Percentiles rank a stretch among this genome's conserved stretches.
These are phyloP conservation scores for Evernia prunastri DNA, from an alignment of 495 filamentous ascomycete genomes.

Conservation along the genomic window DNA sequence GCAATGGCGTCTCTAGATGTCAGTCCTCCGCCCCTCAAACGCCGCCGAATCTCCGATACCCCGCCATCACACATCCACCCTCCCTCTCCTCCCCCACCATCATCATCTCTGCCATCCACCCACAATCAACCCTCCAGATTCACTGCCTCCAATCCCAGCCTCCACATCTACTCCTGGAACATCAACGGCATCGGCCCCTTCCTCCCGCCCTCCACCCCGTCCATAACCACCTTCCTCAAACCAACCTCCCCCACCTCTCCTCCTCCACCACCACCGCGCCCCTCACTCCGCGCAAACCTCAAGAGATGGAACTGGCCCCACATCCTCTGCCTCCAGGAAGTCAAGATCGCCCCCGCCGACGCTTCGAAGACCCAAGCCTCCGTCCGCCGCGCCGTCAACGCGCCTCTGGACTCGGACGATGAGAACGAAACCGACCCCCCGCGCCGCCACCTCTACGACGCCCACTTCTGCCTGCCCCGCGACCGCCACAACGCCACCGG, in stretches of 20 bases:
- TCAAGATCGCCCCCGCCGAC: slow-evolving; percentile 42
- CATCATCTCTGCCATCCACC: background rate
- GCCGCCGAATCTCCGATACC: slow-evolving; percentile 21
- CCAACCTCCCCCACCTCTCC: background rate
- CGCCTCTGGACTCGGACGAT: slow-evolving; percentile 1
- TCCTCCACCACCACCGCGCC: slow-evolving; percentile 6
- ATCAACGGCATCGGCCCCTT: slow-evolving; percentile 46
- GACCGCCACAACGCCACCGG: slow-evolving; percentile 44
- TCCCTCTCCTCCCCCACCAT: background rate
- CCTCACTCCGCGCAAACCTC: slow-evolving; percentile 39
- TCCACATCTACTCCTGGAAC: slow-evolving; percentile 45
- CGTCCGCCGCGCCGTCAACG: slow-evolving; percentile 34
- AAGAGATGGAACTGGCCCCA: slow-evolving; percentile 42
- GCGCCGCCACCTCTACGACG: slow-evolving; percentile 37
- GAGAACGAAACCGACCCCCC: background rate
- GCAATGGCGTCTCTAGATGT: slow-evolving; percentile 10
- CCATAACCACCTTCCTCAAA: slow-evolving; percentile 41
- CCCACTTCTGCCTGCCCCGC: slow-evolving; percentile 38
- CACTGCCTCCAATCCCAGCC: background rate
- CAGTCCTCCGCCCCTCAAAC: slow-evolving; percentile 30
- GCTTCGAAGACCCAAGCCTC: slow-evolving; percentile 29
- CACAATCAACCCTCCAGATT: background rate
- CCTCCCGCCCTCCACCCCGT: slow-evolving; percentile 27
- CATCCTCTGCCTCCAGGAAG: slow-evolving; percentile 46
- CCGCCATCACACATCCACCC: background rate